Evolutionary conservation across 257 asterid genomes (phyloP).

Genomic region (Mentha longifolia): DNA sequence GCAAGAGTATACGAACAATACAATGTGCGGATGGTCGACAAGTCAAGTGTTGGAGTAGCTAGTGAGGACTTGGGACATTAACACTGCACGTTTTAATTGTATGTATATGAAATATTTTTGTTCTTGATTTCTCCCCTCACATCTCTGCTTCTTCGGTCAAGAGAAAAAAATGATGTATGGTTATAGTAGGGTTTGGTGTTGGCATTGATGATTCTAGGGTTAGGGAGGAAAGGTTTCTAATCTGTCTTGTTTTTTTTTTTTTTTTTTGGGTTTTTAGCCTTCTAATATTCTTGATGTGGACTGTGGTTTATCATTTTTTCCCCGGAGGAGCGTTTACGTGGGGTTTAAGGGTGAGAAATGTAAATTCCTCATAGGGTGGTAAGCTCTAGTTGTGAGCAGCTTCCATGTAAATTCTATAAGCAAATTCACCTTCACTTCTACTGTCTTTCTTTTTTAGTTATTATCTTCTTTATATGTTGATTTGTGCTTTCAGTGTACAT

Average conservation of each 20-base stretch:
- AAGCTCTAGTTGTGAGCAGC: conserved; percentile 53
- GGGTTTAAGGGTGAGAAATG: conserved; percentile 58
- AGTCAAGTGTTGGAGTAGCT: conserved; percentile 67
- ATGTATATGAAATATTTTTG: conserved; percentile 32
- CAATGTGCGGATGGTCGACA: conserved; percentile 70
- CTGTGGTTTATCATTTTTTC: conserved; percentile 38
- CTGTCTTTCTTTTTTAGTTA: not conserved
- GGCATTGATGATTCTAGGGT: conserved; percentile 28
- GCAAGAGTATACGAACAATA: conserved; percentile 66
- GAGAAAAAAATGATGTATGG: conserved; percentile 7
- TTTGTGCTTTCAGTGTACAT: no score
- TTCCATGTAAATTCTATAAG: conserved; percentile 63
- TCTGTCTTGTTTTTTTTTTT: conserved; percentile 9
- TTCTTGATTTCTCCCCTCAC: conserved; percentile 11
- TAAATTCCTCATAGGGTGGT: conserved; percentile 46
- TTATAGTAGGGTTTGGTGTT: conserved; percentile 16
- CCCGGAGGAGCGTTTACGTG: conserved; percentile 16
- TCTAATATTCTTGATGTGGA: conserved; percentile 41
- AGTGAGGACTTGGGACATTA: conserved; percentile 57
- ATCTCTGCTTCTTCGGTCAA: conserved; percentile 4
- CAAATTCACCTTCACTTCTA: conserved; percentile 43
- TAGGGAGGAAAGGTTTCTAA: conserved; percentile 30
- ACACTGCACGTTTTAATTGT: not conserved
- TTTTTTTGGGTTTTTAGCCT: conserved; percentile 23
- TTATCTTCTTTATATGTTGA: not conserved